phyloP scores from a whole-genome alignment of 441 rosid species.

The Gossypium gossypioides region DNA sequence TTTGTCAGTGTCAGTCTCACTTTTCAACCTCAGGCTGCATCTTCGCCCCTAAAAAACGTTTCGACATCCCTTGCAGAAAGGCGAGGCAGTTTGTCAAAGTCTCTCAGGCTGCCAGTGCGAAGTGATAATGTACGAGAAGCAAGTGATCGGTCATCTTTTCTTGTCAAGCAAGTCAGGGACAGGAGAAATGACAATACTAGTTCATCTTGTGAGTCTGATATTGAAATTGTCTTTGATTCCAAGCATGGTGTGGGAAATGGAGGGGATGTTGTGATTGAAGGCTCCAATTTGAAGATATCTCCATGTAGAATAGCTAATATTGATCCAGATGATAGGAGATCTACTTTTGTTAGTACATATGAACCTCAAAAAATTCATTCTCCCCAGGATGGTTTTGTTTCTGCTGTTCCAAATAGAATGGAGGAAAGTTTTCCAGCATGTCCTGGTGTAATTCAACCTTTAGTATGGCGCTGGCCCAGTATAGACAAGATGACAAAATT shows the following conservation, averaged over 20 bases:
- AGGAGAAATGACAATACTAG: slow-evolving; percentile 23
- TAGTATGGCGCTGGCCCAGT: slow-evolving; percentile 60
- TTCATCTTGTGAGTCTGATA: slow-evolving; percentile 36
- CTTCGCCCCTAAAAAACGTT: slow-evolving; percentile 35
- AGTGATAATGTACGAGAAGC: slow-evolving; percentile 34
- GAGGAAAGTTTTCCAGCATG: slow-evolving; percentile 20
- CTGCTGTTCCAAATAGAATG: slow-evolving; percentile 17
- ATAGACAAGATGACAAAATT: slow-evolving; percentile 48
- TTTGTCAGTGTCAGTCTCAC: slow-evolving; percentile 24
- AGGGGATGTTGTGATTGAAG: slow-evolving; percentile 24
- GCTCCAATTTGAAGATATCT: slow-evolving; percentile 26
- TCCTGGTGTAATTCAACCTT: slow-evolving; percentile 28
- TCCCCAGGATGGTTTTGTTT: slow-evolving; percentile 14
- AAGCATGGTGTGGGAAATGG: slow-evolving; percentile 32
- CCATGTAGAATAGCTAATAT: slow-evolving; percentile 26
- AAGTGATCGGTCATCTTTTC: slow-evolving; percentile 18
- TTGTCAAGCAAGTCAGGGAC: slow-evolving; percentile 25
- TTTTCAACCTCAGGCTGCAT: slow-evolving; percentile 25
- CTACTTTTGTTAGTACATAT: slow-evolving; percentile 22
- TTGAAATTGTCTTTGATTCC: slow-evolving; percentile 45
- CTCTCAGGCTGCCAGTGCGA: slow-evolving; percentile 59
- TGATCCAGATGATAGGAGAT: slow-evolving; percentile 29
- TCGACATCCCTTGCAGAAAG: slow-evolving; percentile 76
- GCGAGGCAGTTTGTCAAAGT: slow-evolving; percentile 58
- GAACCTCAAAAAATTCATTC: slow-evolving; percentile 21